phyloP scores from a whole-genome alignment of 257 asterid species.

The Schizonepeta tenuifolia region DNA sequence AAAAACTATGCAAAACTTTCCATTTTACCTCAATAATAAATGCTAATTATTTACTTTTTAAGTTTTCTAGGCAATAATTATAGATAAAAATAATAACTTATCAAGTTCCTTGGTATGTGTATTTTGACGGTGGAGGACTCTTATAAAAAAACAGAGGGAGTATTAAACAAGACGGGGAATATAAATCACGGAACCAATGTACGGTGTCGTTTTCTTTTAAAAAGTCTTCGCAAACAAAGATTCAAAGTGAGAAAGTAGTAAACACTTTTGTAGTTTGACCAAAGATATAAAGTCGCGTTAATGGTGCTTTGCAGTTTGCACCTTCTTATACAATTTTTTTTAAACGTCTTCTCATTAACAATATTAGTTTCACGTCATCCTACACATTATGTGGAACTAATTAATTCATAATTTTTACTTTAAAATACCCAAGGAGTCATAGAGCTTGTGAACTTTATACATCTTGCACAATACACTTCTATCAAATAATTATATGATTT shows the following conservation, averaged over 20 bases:
- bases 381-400: background rate
- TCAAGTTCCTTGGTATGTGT: too few relatives aligned
- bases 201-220: background rate
- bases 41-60: too few relatives aligned
- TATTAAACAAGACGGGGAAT: too few relatives aligned
- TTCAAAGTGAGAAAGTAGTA: background rate
- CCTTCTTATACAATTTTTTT: background rate
- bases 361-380: background rate
- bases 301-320: background rate
- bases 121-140: too few relatives aligned
- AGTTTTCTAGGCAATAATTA: too few relatives aligned
- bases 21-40: too few relatives aligned
- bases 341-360: too few relatives aligned
- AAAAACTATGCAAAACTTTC: too few relatives aligned
- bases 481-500: background rate
- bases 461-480: background rate
- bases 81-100: too few relatives aligned
- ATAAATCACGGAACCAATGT: background rate
- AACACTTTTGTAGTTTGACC: constrained; percentile 12
- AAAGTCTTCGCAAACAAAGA: too few relatives aligned
- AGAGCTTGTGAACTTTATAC: background rate
- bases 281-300: background rate
- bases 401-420: background rate
- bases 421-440: background rate
- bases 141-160: too few relatives aligned